Percentiles rank a stretch among this genome's conserved stretches.
Conservation (phyloP, 805 yeast species). For the Lachancea waltii region DNA sequence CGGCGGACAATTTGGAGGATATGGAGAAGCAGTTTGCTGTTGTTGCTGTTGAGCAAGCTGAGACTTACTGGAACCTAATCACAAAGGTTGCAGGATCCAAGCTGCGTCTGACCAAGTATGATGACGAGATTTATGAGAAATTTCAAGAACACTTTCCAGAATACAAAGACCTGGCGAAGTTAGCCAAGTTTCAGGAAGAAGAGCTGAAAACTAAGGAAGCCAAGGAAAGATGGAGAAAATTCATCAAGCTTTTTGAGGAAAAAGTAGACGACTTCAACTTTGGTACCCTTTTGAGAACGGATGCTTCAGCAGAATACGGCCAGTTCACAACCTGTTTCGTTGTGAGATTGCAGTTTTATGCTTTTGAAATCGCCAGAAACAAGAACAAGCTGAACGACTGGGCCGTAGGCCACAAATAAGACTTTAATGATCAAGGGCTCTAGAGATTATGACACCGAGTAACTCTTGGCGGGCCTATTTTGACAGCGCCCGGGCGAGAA, state of each 20-base stretch:
- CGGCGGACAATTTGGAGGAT: conserved; percentile 90
- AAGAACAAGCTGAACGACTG: conserved; percentile 88
- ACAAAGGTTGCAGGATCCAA: conserved; percentile 71
- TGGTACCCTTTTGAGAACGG: conserved; percentile 86
- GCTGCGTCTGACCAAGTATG: conserved; percentile 64
- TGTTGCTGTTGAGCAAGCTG: conserved; percentile 92
- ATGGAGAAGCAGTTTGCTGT: conserved; percentile 98
- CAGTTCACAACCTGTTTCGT: conserved; percentile 82
- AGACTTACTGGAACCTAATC: conserved; percentile 83
- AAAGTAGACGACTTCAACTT: conserved; percentile 85
- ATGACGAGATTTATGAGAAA: conserved; percentile 59
- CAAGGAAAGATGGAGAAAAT: conserved; percentile 87
- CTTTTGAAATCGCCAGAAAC: conserved; percentile 91
- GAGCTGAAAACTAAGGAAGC: conserved; percentile 75
- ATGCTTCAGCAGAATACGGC: conserved; percentile 63
- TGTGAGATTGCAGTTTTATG: conserved; percentile 91
- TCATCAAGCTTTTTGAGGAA: conserved; percentile 74
- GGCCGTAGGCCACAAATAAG: conserved; percentile 41
- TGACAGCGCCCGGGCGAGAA: too few relatives aligned
- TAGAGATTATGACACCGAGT: neutral
- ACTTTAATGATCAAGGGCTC: conserved; percentile 4
- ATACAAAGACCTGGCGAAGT: conserved; percentile 53
- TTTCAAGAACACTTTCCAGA: conserved; percentile 82
- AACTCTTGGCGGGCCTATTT: too few relatives aligned
- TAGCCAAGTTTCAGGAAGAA: conserved; percentile 59